Conservation (phyloP, 2,329 filamentous ascomycete genomes). For the Curvularia sp. region DNA sequence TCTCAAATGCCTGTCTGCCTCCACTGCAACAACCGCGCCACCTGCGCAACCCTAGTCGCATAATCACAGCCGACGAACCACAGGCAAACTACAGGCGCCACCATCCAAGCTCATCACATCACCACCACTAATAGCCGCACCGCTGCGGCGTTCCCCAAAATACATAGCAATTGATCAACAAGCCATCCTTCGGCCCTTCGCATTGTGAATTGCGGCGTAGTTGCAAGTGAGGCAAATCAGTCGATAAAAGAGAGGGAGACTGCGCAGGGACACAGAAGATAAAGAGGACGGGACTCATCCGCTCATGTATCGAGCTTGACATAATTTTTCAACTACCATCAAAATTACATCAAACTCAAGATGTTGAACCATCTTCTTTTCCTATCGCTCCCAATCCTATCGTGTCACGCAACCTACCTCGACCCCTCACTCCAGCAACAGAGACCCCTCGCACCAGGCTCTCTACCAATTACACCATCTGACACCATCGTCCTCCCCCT, state of each 20-base stretch:
- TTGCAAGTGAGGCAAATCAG: not conserved
- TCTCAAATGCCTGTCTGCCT: constrained; percentile 11
- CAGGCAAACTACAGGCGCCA: constrained; percentile 18
- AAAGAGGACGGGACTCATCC: not conserved
- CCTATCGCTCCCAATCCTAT: constrained; percentile 1
- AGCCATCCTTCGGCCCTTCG: not conserved
- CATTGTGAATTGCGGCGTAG: constrained; percentile 3
- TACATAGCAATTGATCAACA: constrained; percentile 3
- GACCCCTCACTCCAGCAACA: constrained; percentile 15
- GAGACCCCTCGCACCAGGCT: constrained; percentile 10
- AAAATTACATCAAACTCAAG: not conserved
- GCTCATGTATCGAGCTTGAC: not conserved
- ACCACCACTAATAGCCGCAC: constrained; percentile 1
- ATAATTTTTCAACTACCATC: not conserved
- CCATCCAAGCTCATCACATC: constrained; percentile 2
- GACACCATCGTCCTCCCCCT: not conserved
- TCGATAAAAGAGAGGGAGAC: constrained; percentile 1
- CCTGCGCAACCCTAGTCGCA: constrained; percentile 11
- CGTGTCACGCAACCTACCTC: constrained; percentile 6
- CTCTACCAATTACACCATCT: not conserved
- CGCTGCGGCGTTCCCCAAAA: constrained; percentile 6
- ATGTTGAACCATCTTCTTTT: constrained; percentile 6
- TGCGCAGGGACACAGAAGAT: not conserved
- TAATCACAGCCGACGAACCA: constrained; percentile 10
- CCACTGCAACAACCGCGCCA: constrained; percentile 8